phyloP scores from a whole-genome alignment of 768 basidiomycete species.

The Clitopilus passeckerianus region DNA sequence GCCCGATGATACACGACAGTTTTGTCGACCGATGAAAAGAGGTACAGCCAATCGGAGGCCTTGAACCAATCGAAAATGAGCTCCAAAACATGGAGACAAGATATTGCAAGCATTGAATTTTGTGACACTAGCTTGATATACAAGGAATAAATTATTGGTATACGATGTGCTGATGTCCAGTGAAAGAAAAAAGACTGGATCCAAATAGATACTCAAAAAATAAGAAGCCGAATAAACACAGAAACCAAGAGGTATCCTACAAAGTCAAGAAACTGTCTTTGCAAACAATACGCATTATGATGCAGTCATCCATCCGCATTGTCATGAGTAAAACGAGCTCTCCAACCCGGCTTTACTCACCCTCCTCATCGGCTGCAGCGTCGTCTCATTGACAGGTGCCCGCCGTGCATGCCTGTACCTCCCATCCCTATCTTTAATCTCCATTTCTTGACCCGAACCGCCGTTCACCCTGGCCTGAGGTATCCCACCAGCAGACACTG shows the following conservation, averaged over 20 bases:
- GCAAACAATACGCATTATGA: background rate
- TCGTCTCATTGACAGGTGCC: slow-evolving; percentile 84
- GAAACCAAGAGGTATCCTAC: background rate
- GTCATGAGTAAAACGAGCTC: slow-evolving; percentile 37
- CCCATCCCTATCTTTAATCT: slow-evolving; percentile 81
- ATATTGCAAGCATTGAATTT: background rate
- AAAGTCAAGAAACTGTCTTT: background rate
- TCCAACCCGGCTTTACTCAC: slow-evolving; percentile 94
- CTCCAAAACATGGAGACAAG: background rate
- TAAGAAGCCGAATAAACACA: background rate
- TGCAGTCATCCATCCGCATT: background rate
- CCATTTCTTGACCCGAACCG: slow-evolving; percentile 76
- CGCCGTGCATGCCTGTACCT: slow-evolving; percentile 84
- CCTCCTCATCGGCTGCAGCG: slow-evolving; percentile 83
- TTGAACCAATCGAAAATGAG: no score
- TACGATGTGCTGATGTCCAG: background rate
- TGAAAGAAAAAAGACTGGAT: background rate
- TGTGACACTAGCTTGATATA: background rate
- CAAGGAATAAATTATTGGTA: background rate
- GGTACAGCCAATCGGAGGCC: no score
- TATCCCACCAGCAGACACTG: slow-evolving; percentile 31
- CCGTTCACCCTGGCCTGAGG: slow-evolving; percentile 43
- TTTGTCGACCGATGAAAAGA: no score
- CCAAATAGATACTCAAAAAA: background rate
- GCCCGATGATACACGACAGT: no score